A percentile compares a stretch with the other conserved stretches of the same genome.
phyloP scores from a whole-genome alignment of 768 basidiomycete species.

The Saitozyma podzolica region DNA sequence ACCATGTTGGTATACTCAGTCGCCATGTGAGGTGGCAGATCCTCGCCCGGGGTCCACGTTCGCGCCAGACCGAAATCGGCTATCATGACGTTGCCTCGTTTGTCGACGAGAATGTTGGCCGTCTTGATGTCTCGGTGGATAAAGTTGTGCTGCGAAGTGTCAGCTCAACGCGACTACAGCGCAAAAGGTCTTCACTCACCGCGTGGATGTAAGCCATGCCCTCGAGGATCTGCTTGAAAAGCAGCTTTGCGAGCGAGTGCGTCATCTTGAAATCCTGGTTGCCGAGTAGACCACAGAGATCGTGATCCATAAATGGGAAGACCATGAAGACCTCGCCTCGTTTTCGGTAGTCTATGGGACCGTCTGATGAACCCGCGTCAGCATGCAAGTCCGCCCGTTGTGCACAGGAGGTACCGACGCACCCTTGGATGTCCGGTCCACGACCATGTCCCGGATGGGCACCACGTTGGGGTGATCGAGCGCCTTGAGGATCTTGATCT shows the following conservation, averaged over 20 bases:
- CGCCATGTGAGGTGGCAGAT: slow-evolving; percentile 50
- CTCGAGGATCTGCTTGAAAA: slow-evolving; percentile 93
- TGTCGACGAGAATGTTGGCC: slow-evolving; percentile 91
- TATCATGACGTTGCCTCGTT: slow-evolving; percentile 76
- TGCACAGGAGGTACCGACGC: slow-evolving; percentile 11
- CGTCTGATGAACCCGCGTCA: slow-evolving; percentile 17
- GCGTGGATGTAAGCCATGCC: slow-evolving; percentile 95
- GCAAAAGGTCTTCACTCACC: slow-evolving; percentile 58
- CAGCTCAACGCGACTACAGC: background rate
- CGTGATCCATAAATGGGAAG: slow-evolving; percentile 99
- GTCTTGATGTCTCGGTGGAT: slow-evolving; percentile 99
- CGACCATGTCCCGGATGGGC: slow-evolving; percentile 87
- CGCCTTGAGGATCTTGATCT: slow-evolving; percentile 93
- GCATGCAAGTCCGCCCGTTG: background rate
- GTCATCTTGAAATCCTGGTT: slow-evolving; percentile 78
- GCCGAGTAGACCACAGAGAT: slow-evolving; percentile 89
- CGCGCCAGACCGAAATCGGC: slow-evolving; percentile 97
- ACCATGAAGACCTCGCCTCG: slow-evolving; percentile 86
- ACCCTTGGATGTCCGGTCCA: slow-evolving; percentile 55
- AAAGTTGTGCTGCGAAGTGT: slow-evolving; percentile 73
- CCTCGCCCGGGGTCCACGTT: slow-evolving; percentile 55
- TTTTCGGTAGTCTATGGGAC: slow-evolving; percentile 18
- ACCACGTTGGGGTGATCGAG: slow-evolving; percentile 83
- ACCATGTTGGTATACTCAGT: slow-evolving; percentile 94
- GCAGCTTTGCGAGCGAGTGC: slow-evolving; percentile 86